Percentiles rank a stretch among this genome's conserved stretches.
Conservation (phyloP, 176 grass and related monocot genomes). For the Bolboschoenus planiculmis region DNA sequence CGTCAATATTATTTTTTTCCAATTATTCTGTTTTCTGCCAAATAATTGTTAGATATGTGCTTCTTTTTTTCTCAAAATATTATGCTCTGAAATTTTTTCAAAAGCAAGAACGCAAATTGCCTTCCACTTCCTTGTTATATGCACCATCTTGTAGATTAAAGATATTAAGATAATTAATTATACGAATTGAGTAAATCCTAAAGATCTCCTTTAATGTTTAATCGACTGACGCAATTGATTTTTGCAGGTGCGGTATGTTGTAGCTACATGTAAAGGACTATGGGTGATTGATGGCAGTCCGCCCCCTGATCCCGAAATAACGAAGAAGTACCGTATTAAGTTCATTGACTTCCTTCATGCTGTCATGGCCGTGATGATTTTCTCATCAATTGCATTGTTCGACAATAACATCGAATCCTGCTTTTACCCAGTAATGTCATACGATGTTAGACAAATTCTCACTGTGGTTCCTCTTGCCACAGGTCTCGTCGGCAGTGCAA, state of each 20-base stretch:
- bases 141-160: too few relatives aligned
- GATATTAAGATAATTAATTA: neutral
- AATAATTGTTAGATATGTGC: too few relatives aligned
- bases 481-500: constrained; percentile 16
- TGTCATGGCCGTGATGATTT: constrained; percentile 4
- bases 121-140: too few relatives aligned
- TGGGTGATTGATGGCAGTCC: constrained; percentile 10
- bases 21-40: neutral
- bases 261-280: constrained; percentile 20
- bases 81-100: too few relatives aligned
- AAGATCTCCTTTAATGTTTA: neutral
- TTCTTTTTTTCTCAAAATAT: too few relatives aligned
- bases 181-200: neutral
- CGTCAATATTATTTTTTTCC: neutral
- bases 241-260: constrained; percentile 14
- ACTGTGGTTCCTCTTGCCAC: constrained; percentile 3
- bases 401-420: constrained; percentile 23
- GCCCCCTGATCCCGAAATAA: neutral
- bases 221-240: neutral
- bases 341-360: constrained; percentile 31
- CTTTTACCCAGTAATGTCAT: constrained; percentile 19
- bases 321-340: neutral
- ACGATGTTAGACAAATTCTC: neutral
- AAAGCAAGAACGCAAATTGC: too few relatives aligned
- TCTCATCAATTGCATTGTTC: constrained; percentile 6